These are phyloP conservation scores for Chimonanthus salicifolius DNA, from an alignment of 164 flowering plant genomes.

Conservation along the genomic window DNA sequence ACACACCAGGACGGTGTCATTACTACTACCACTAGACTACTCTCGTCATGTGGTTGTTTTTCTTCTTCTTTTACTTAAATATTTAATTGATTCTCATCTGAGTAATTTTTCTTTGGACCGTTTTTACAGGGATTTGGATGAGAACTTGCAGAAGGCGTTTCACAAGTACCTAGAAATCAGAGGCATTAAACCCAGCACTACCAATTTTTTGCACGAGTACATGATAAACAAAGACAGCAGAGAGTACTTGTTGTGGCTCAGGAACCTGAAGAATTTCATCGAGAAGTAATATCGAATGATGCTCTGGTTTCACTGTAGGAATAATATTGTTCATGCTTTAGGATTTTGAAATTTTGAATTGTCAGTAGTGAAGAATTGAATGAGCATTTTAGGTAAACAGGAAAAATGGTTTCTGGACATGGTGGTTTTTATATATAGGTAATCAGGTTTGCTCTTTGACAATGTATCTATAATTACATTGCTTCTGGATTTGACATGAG, in stretches of 20 bases:
- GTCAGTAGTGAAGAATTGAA: neutral
- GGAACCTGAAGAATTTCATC: conserved; percentile 68
- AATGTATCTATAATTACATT: neutral
- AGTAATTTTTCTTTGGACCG: neutral
- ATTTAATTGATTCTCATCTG: neutral
- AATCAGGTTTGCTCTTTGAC: neutral
- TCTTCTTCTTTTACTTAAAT: neutral
- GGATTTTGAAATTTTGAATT: neutral
- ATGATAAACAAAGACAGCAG: conserved; percentile 79
- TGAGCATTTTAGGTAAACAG: neutral
- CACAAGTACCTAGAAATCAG: conserved; percentile 84
- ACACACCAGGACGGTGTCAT: neutral
- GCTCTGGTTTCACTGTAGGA: neutral
- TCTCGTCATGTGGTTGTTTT: neutral
- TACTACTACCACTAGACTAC: too few species aligned
- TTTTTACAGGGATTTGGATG: conserved; percentile 82
- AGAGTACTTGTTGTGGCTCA: conserved; percentile 77
- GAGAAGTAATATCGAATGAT: conserved; percentile 27
- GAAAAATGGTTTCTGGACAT: too few species aligned
- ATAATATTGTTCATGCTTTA: neutral
- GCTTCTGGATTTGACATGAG: too few species aligned
- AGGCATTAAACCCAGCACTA: conserved; percentile 73
- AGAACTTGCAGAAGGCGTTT: conserved; percentile 83
- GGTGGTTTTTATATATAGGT: too few species aligned
- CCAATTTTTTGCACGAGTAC: conserved; percentile 82